Base-by-base conservation (phyloP, 768 basidiomycete species). In the Paxillus ammoniavirescens region DNA sequence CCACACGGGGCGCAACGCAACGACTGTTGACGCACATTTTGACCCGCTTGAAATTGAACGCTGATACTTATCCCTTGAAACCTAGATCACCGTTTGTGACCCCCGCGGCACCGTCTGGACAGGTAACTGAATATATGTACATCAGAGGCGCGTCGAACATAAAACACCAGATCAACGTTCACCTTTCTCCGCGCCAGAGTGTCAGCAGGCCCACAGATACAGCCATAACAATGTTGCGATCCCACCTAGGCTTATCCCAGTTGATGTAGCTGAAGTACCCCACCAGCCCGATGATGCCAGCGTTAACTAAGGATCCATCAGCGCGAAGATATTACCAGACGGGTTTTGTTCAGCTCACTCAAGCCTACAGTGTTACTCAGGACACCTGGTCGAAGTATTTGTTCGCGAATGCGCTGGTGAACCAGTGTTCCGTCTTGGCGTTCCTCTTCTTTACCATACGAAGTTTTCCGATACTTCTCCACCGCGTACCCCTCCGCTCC, bases 101-200 rank as follows among this genome's bases (percentile, higher is more conserved):
- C 72, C 49, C 67, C 64, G 47, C 61, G 66, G 65, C 77, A 79
- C 30, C 65, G 67, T 55, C 76, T 76, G 1, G 75, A 75, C 23
- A 76, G 56, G 55, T 69, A 77, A 47, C 76, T 77, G 55, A 8
- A 47, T 8, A 14, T 45, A 53, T 33, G n/a, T n/a, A n/a, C n/a
- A 15, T 21, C 37, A 58, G 15, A 42, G 41, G 8, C 23, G 26
- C 13, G 26, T 6, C 6, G 48, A 18, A n/a, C 35, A 8, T 43
- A 4, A 12, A 14, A 17, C n/a, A 18, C 49, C 14, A 48, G 15
- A 40, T 43, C 1, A 72, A 12, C 12, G 35, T 81, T 67, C 63
- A 89, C 84, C 84, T 84, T 74, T 91, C 89, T 35, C 81, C 79
- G 17, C 81, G 78, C 72, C 80, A 83, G 13, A 93, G 70, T 3